These are phyloP conservation scores for Saxispiralis lemnorum DNA, from an alignment of 495 filamentous ascomycete genomes.

Conservation along the genomic window DNA sequence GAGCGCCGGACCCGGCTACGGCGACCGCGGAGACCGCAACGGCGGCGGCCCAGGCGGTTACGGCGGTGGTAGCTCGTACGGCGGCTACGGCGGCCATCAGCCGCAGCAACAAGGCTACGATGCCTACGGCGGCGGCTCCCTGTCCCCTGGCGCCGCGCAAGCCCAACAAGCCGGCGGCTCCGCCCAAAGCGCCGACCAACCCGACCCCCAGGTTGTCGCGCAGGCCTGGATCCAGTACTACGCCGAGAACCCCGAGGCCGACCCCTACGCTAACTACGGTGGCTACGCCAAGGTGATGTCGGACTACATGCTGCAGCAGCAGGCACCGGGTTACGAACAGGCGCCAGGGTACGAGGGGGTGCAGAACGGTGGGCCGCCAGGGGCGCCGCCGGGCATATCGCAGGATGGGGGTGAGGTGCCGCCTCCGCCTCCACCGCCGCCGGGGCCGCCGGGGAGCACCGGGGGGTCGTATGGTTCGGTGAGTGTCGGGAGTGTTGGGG, in stretches of 20 bases:
- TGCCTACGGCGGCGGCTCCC: conserved; percentile 7
- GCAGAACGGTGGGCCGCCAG: conserved; percentile 15
- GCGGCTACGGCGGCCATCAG: conserved; percentile 3
- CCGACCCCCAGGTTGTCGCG: conserved; percentile 1
- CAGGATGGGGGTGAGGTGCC: conserved; percentile 37
- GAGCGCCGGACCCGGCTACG: conserved; percentile 7
- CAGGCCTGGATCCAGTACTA: conserved; percentile 42
- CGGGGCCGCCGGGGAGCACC: conserved; percentile 28
- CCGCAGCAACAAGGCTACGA: neutral
- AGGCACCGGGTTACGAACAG: neutral
- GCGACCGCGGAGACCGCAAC: conserved; percentile 14
- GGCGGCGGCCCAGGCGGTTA: conserved; percentile 14
- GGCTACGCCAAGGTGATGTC: conserved; percentile 53
- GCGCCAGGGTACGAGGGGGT: conserved; percentile 2
- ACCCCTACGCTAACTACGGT: conserved; percentile 86
- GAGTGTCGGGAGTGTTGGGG: neutral
- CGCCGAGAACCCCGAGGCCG: conserved; percentile 62
- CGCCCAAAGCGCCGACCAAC: conserved; percentile 21
- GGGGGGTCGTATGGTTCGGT: conserved; percentile 43
- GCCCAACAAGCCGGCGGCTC: conserved; percentile 13
- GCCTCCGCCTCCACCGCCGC: conserved; percentile 36
- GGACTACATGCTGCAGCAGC: conserved; percentile 39
- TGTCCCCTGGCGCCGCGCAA: conserved; percentile 1
- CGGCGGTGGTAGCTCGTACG: conserved; percentile 12
- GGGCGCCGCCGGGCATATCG: conserved; percentile 47